Percentiles rank a stretch among this genome's conserved stretches.
Evolutionary conservation across 345 rosid genomes (phyloP).

Genomic region (Reutealis trisperma): DNA sequence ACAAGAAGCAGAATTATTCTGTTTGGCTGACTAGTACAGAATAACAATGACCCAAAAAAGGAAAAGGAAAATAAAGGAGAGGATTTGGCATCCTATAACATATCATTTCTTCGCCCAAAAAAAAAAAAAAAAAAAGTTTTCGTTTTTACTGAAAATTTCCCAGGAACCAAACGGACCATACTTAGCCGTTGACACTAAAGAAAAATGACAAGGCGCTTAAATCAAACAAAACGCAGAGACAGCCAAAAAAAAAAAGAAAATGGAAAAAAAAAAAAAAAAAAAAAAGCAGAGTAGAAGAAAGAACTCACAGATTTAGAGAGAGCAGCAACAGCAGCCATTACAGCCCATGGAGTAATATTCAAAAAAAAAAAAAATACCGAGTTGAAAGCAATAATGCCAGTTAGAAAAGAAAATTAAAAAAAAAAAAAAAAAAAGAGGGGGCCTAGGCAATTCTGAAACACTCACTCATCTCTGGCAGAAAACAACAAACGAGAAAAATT

Average conservation of each 20-base stretch:
- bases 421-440: not conserved
- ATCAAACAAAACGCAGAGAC: not conserved
- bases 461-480: constrained; percentile 17
- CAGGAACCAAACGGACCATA: constrained; percentile 9
- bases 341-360: constrained; percentile 7
- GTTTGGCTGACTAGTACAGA: not conserved
- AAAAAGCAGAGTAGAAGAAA: not conserved
- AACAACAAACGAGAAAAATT: not conserved
- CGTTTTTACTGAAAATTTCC: constrained; percentile 5
- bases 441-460: constrained; percentile 20
- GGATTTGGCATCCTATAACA: not conserved
- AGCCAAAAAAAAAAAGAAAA: not conserved
- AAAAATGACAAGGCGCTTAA: not conserved
- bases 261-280: not conserved
- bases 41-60: not conserved
- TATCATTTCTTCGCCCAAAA: not conserved
- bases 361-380: not conserved
- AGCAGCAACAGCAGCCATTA: constrained; percentile 26
- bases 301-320: constrained; percentile 42
- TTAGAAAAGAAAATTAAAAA: not conserved
- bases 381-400: not conserved
- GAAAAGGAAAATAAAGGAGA: not conserved
- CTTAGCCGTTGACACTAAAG: not conserved
- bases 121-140: not conserved
- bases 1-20: not conserved